phyloP scores from a whole-genome alignment of 371 early-diverging fungal genomes.

The Lichtheimia hyalospora region DNA sequence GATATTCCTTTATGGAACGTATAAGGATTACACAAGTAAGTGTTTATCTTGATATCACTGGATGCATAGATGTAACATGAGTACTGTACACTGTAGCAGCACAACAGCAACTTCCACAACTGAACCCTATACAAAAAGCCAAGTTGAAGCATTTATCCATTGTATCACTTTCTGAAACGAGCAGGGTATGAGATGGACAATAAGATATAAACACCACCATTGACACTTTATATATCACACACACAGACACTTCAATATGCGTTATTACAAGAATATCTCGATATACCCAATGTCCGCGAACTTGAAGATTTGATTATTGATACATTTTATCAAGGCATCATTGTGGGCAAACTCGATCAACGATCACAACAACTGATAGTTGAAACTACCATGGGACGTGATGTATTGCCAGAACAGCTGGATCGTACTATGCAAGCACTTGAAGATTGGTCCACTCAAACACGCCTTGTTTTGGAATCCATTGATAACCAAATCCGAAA shows the following conservation, averaged over 20 bases:
- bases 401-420: conserved; percentile 68
- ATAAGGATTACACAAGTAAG: conserved; percentile 74
- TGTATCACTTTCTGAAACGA: conserved; percentile 67
- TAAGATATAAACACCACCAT: background rate
- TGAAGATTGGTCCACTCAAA: conserved; percentile 59
- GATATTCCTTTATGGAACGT: conserved; percentile 82
- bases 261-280: conserved; percentile 61
- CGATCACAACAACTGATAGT: conserved; percentile 71
- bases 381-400: conserved; percentile 81
- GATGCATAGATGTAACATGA: background rate
- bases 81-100: conserved; percentile 33
- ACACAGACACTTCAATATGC: conserved; percentile 64
- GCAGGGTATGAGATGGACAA: conserved; percentile 41
- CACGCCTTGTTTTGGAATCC: conserved; percentile 58
- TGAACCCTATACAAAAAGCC: conserved; percentile 60
- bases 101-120: conserved; percentile 53
- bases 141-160: conserved; percentile 80
- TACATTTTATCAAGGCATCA: conserved; percentile 76
- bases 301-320: conserved; percentile 88
- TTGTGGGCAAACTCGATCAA: conserved; percentile 84
- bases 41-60: background rate
- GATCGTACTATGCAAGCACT: conserved; percentile 57
- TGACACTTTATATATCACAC: background rate
- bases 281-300: conserved; percentile 74
- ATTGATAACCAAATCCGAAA: conserved; percentile 66